Base-by-base conservation (phyloP, 164 flowering plant genomes). In the Paratinospora sagittata region DNA sequence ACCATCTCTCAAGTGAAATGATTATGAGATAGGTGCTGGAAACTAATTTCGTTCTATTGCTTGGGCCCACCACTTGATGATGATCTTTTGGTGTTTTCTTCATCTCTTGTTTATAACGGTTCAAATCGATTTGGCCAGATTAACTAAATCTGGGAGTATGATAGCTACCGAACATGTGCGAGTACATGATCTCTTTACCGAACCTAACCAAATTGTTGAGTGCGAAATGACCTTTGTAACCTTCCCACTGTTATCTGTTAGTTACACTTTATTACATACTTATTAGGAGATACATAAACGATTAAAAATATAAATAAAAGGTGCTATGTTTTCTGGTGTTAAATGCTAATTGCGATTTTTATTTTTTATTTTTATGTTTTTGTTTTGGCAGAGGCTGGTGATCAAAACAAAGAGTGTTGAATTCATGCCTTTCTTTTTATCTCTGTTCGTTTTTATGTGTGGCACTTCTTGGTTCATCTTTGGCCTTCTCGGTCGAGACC, bases 401-500 rank as follows among this genome's bases (percentile, higher is more conserved):
- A 81, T 86, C 39, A 73, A 68, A 65, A 83, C 90, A 16, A 85
- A 83, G 71, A 86, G 90, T 69, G 87, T 84, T 49, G 86, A 86
- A 70, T 86, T 65, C 81, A 86, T 86, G 89, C 89, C 89, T 0
- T 86, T 86, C 73, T 83, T 85, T 80, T 71, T 86, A 27, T 85
- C 87, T 6, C 70, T 86, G 49, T 82, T 81, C 41, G 77, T 75
- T 17, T 85, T 86, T 78, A 71, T 86, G 23, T 82, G 84, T 64
- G 85, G 88, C 33, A 80, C 84, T 2, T 82, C 80, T 10, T 86
- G 88, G 88, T 84, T 85, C 71, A 61, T 80, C 72, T 86, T 52
- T 66, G 90, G 88, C 9, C 81, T 86, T 34, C 80, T 86, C 19
- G 86, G 86, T 11, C 78, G 57, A 9, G 90, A 83, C 70, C 85